Evolutionary conservation across 2,329 filamentous ascomycete species (phyloP).

Genomic region (Lecanoromycetidae sp.): DNA sequence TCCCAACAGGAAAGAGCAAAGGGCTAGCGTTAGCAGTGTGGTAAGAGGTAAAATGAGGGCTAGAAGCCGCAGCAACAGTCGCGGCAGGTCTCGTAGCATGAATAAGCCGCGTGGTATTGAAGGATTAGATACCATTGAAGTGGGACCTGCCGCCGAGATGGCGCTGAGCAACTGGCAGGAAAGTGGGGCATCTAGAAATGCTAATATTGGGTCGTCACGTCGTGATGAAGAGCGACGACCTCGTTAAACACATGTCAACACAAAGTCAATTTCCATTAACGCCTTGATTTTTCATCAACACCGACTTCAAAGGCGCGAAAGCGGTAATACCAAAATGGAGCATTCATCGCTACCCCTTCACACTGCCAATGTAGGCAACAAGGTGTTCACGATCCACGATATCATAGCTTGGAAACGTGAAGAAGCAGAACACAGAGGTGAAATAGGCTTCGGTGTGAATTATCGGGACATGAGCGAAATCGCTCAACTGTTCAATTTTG

Average conservation of each 20-base stretch:
- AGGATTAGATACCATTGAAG: neutral
- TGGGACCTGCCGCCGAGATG: neutral
- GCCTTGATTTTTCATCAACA: too few relatives aligned
- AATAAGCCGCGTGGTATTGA: neutral
- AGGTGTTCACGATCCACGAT: neutral
- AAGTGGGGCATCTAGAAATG: neutral
- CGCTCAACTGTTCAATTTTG: neutral
- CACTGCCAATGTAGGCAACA: too few relatives aligned
- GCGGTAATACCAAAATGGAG: too few relatives aligned
- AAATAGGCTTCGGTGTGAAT: slow-evolving; percentile 3
- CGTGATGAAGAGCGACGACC: too few relatives aligned
- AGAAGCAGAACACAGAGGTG: neutral
- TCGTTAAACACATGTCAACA: too few relatives aligned
- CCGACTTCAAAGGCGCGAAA: too few relatives aligned
- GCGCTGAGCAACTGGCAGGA: neutral
- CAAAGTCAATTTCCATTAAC: too few relatives aligned
- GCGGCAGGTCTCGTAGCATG: neutral
- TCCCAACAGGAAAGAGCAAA: neutral
- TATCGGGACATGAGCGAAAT: slow-evolving; percentile 1
- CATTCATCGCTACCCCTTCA: too few relatives aligned
- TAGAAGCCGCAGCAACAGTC: too few relatives aligned
- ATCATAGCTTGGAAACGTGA: slow-evolving; percentile 7
- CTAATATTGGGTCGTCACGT: too few relatives aligned
- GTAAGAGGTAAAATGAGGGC: neutral
- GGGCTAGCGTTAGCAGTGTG: neutral